phyloP scores from a whole-genome alignment of 257 asterid genomes.

The Marsdenia floribunda region DNA sequence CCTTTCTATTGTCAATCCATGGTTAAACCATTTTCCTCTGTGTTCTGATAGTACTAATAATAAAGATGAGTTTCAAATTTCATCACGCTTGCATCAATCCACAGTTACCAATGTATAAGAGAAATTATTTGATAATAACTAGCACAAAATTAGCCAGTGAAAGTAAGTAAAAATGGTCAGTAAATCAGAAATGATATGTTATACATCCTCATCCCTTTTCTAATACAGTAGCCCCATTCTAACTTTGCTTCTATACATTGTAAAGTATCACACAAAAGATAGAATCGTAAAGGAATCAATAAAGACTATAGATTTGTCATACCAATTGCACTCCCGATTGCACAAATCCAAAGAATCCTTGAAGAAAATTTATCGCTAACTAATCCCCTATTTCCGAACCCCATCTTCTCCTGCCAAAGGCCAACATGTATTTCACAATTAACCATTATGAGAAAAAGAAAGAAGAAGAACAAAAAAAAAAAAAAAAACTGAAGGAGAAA shows the following conservation, averaged over 20 bases:
- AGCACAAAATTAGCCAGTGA: not conserved
- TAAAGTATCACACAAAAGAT: not conserved
- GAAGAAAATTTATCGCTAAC: conserved; percentile 84
- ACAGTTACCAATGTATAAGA: not conserved
- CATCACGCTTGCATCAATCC: not conserved
- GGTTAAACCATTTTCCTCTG: not conserved
- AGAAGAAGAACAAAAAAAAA: no score
- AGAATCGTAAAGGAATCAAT: not conserved
- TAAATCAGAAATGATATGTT: not conserved
- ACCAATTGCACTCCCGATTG: conserved; percentile 88
- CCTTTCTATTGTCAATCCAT: not conserved
- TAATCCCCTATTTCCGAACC: conserved; percentile 72
- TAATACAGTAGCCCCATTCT: not conserved
- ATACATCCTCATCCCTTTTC: not conserved
- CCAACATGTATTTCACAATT: not conserved
- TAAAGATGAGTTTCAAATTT: not conserved
- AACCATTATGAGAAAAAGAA: not conserved
- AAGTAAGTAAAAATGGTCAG: not conserved
- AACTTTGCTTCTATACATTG: not conserved
- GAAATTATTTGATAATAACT: not conserved
- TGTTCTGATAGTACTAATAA: not conserved
- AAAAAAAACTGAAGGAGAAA: not conserved
- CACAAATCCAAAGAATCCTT: conserved; percentile 74
- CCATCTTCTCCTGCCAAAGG: conserved; percentile 47
- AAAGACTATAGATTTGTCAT: conserved; percentile 10